These are phyloP conservation scores for Dalbergia cultrata DNA, from an alignment of 306 rosid genomes.

Conservation along the genomic window DNA sequence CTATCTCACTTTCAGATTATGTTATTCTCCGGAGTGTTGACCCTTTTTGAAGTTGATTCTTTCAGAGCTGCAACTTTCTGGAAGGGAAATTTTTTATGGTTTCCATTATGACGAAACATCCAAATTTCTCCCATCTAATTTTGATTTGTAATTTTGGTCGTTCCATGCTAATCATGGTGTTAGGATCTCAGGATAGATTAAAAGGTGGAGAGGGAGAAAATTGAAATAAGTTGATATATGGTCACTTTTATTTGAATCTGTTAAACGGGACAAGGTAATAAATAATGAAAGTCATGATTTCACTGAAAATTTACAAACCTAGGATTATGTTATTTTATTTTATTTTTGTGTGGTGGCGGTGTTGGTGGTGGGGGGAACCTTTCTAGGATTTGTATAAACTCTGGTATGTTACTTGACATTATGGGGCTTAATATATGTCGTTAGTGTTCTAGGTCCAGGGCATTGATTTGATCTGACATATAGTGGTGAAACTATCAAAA, in stretches of 20 bases:
- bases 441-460: neutral
- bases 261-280: neutral
- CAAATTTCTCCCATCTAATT: constrained; percentile 3
- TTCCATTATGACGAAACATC: neutral
- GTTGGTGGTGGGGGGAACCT: too few relatives aligned
- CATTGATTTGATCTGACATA: neutral
- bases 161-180: constrained; percentile 7
- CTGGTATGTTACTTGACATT: neutral
- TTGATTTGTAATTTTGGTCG: neutral
- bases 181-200: constrained; percentile 26
- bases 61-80: constrained; percentile 7
- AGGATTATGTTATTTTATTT: neutral
- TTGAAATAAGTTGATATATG: neutral
- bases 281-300: neutral
- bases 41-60: constrained; percentile 12
- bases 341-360: too few relatives aligned
- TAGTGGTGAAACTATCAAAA: neutral
- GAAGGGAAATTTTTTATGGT: neutral
- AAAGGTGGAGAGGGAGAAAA: neutral
- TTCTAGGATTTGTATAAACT: constrained; percentile 8
- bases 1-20: constrained; percentile 16
- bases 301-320: neutral
- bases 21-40: constrained; percentile 1
- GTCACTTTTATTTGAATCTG: neutral
- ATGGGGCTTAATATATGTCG: neutral